Evolutionary conservation across 148 eudicot species (phyloP), one percentile per base, ranked within the genome.

Genomic region (Silene conica): DNA sequence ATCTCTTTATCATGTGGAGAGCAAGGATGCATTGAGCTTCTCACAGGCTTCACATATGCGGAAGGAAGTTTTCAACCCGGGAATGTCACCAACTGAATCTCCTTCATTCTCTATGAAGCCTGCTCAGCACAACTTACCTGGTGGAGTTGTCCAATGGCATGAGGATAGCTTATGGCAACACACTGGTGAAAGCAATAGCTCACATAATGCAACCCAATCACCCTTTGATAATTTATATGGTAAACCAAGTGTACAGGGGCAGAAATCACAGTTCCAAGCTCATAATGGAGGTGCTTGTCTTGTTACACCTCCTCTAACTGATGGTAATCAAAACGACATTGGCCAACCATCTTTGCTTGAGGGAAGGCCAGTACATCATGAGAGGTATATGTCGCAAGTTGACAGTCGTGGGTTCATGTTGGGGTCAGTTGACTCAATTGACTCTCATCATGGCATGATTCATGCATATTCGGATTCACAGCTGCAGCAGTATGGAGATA

Each of bases 401-500:
- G 86, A 83, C 62, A 77, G 81, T 80, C 81, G 82, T 74, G 81
- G 55, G 50, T 72, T 78, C 57, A 75, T 83, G 81, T 50, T 82
- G 74, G 83, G 73, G 72, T 85, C 86, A 38, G 65, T 57, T 72
- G 89, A 80, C 61, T 83, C 86, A 34, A 73, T 61, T 78, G 83
- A 68, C 62, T 84, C 87, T 80, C 82, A 80, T 69, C 83, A 77
- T 70, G 88, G 90, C 54, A 83, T 92, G 76, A 80, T 81, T 71
- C 94, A 89, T 79, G 90, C 97, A 22, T 86, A 81, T 76, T 92
- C 97, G n/a, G 97, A 89, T 79, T 89, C 94, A 58, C 87, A 85
- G 74, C 80, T 89, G 64, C 92, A 85, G 46, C 90, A 86, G 73
- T 84, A 85, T 26, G 84, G 83, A 69, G 88, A 80, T 55, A 82